Conservation (phyloP, 805 yeast genomes). For the Maudiozyma saulgeensis region DNA sequence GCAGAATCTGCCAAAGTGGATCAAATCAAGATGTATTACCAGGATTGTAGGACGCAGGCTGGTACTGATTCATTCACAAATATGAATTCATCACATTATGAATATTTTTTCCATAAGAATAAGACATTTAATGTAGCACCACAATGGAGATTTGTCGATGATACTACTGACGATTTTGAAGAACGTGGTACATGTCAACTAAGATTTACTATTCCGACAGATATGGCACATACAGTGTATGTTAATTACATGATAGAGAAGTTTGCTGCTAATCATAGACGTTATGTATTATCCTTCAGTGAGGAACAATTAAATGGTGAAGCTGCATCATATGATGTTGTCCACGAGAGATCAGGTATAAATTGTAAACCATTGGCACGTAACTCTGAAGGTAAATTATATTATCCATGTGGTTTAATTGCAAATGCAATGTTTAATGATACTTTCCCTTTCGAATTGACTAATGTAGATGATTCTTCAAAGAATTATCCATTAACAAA, state of each 20-base stretch:
- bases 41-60: constrained; percentile 53
- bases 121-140: constrained; percentile 35
- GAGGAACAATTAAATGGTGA: constrained; percentile 76
- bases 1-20: constrained; percentile 64
- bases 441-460: constrained; percentile 43
- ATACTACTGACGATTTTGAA: constrained; percentile 37
- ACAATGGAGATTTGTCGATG: constrained; percentile 56
- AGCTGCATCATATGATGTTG: constrained; percentile 44
- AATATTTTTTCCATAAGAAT: constrained; percentile 45
- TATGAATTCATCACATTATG: constrained; percentile 50
- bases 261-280: constrained; percentile 89
- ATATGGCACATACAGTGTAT: constrained; percentile 64
- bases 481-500: constrained; percentile 33
- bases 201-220: constrained; percentile 62
- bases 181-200: constrained; percentile 57
- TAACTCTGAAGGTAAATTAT: constrained; percentile 44
- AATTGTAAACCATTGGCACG: constrained; percentile 59
- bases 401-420: constrained; percentile 91
- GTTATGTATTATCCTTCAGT: constrained; percentile 81
- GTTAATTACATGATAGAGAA: constrained; percentile 78
- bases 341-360: constrained; percentile 41
- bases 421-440: constrained; percentile 92
- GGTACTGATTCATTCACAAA: constrained; percentile 34
- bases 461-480: constrained; percentile 29
- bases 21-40: constrained; percentile 63